phyloP scores from a whole-genome alignment of 768 basidiomycete species.

The Leccinum fibrillosum region DNA sequence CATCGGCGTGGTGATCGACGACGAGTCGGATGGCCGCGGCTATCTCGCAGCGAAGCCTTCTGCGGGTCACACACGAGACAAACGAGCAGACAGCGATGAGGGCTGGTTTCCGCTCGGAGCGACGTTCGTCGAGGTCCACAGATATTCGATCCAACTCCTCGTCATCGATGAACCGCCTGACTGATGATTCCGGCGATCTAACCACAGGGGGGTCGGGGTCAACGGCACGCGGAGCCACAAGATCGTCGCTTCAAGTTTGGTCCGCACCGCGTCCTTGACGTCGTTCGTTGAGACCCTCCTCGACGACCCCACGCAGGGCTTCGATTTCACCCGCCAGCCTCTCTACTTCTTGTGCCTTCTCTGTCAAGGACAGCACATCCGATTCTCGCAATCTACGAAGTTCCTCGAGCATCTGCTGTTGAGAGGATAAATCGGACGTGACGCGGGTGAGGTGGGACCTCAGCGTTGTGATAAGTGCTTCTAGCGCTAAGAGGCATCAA shows the following conservation, averaged over 20 bases:
- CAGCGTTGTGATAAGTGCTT: constrained; percentile 71
- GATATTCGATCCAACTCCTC: constrained; percentile 63
- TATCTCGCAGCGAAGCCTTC: too few species aligned
- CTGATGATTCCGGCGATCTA: constrained; percentile 7
- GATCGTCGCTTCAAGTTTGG: background rate
- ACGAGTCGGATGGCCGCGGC: too few species aligned
- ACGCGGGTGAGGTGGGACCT: constrained; percentile 74
- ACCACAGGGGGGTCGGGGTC: background rate
- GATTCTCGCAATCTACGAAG: constrained; percentile 60
- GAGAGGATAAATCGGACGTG: constrained; percentile 74
- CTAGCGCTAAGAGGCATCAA: constrained; percentile 55
- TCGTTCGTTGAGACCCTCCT: constrained; percentile 79
- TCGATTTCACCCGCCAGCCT: constrained; percentile 81
- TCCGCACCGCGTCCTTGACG: constrained; percentile 48
- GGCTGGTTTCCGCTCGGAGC: constrained; percentile 40
- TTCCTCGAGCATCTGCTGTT: constrained; percentile 66
- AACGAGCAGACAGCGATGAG: too few species aligned
- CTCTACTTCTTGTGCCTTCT: constrained; percentile 73
- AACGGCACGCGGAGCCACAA: background rate
- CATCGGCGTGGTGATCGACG: too few species aligned
- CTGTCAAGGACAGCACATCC: constrained; percentile 53
- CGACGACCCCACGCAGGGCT: constrained; percentile 80
- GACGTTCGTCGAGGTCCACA: constrained; percentile 63
- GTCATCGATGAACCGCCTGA: constrained; percentile 46
- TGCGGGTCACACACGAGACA: too few species aligned